Evolutionary conservation across 345 rosid species (phyloP), one percentile per base, ranked within the genome.

Genomic region (Brassica cretica): DNA sequence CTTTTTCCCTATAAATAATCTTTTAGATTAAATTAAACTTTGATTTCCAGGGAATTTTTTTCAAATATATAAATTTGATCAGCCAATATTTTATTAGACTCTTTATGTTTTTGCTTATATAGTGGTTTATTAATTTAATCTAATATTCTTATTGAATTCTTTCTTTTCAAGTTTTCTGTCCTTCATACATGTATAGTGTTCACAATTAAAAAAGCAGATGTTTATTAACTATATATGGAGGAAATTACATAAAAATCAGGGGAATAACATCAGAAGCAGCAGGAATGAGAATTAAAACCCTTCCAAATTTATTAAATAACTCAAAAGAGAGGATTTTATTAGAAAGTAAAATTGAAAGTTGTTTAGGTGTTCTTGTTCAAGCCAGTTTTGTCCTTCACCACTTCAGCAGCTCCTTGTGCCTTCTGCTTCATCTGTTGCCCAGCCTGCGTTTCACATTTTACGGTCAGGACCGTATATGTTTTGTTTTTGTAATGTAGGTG

Each of bases 331-430:
- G 62, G 53, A 41, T 8, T 56, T 15, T 37, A 66, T 16, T 8
- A 66, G 24, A 30, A 30, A 6, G 8, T 18, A 0, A 67, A 33
- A 33, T 0, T 33, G 25, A 46, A 78, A 58, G 11, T 63, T n/a
- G 8, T 73, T 49, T 35, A 68, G 14, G 30, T 37, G 78, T 68
- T 79, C 15, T 83, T 85, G 77, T 87, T 88, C 88, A 82, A 66
- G 49, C 88, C 90, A 8, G 90, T 85, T 35, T 90, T 90, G 61
- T 89, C 76, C 87, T 84, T 89, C 0, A 86, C 90, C 2, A 89
- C 91, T n/a, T 90, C 91, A 46, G 85, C 86, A 60, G 94, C 92
- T 71, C 86, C 96, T 79, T 86, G 84, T 71, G 93, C 90, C 77
- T 80, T 87, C 4, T 76, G 81, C 83, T 79, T 83, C 81, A 89